Percentiles rank a stretch among this genome's conserved stretches.
Evolutionary conservation across 148 eudicot genomes (phyloP).

Genomic region (Persicaria tinctoria): DNA sequence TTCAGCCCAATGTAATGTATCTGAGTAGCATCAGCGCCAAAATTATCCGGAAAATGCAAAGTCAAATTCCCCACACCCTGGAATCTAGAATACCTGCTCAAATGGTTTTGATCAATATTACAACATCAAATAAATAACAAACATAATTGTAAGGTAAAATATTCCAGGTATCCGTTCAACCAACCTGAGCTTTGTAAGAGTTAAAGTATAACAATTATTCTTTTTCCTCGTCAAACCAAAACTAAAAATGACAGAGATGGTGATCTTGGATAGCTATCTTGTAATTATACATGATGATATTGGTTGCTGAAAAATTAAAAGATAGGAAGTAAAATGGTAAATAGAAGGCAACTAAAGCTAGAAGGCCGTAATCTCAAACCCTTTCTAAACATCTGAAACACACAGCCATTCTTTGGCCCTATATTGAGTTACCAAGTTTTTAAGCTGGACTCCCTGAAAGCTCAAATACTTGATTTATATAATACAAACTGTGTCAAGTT

Average conservation of each 20-base stretch:
- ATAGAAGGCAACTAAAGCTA: neutral
- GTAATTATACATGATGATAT: neutral
- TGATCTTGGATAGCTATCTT: neutral
- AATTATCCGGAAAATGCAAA: constrained; percentile 87
- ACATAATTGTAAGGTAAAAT: neutral
- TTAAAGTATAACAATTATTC: neutral
- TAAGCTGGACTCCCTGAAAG: neutral
- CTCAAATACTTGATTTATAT: neutral
- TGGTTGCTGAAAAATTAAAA: neutral
- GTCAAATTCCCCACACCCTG: constrained; percentile 93
- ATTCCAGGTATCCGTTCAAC: neutral
- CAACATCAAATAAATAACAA: neutral
- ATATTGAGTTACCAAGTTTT: neutral
- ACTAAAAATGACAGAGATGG: neutral
- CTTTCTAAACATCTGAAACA: too few species aligned
- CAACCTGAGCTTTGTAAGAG: neutral
- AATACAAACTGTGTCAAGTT: too few species aligned
- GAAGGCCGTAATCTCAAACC: too few species aligned
- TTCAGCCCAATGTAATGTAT: constrained; percentile 94
- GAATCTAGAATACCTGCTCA: constrained; percentile 78
- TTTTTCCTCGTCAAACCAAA: neutral
- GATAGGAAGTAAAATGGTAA: neutral
- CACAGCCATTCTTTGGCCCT: too few species aligned
- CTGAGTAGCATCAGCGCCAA: constrained; percentile 83
- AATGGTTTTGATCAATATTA: constrained; percentile 9